A percentile compares a stretch with the other conserved stretches of the same genome.
These are phyloP conservation scores for Penicillium mononematosum DNA, from an alignment of 495 filamentous ascomycete species.

Conservation along the genomic window DNA sequence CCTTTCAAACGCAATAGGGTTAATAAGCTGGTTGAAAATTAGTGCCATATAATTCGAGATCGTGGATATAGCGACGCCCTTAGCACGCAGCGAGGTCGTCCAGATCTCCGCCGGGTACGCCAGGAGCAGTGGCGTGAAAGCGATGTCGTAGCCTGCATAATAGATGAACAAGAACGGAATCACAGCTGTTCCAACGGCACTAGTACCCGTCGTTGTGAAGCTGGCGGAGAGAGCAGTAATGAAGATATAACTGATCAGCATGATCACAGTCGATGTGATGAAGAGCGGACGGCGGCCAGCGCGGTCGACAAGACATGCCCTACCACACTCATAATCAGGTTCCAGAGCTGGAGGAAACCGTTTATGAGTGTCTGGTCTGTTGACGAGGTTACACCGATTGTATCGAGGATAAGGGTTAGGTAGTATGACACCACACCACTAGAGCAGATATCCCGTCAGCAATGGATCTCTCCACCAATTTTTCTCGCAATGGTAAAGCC, in stretches of 20 bases:
- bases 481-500: neutral
- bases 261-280: conserved; percentile 50
- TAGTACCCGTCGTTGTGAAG: conserved; percentile 43
- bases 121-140: conserved; percentile 56
- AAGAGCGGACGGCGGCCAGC: conserved; percentile 54
- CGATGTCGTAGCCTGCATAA: conserved; percentile 51
- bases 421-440: conserved; percentile 58
- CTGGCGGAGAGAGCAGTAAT: conserved; percentile 52
- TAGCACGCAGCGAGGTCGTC: conserved; percentile 63
- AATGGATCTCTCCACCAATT: neutral
- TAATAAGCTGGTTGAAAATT: conserved; percentile 52
- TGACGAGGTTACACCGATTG: conserved; percentile 49
- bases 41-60: conserved; percentile 54
- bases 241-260: conserved; percentile 54
- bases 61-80: conserved; percentile 62
- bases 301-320: conserved; percentile 53
- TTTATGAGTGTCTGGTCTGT: conserved; percentile 39
- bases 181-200: conserved; percentile 47
- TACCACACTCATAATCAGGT: conserved; percentile 23
- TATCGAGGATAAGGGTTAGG: conserved; percentile 49
- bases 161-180: conserved; percentile 60
- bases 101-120: conserved; percentile 62
- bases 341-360: conserved; percentile 17
- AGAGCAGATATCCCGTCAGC: neutral
- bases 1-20: conserved; percentile 51